Conservation (phyloP, 2,329 filamentous ascomycete species). For the Didymella pomorum region DNA sequence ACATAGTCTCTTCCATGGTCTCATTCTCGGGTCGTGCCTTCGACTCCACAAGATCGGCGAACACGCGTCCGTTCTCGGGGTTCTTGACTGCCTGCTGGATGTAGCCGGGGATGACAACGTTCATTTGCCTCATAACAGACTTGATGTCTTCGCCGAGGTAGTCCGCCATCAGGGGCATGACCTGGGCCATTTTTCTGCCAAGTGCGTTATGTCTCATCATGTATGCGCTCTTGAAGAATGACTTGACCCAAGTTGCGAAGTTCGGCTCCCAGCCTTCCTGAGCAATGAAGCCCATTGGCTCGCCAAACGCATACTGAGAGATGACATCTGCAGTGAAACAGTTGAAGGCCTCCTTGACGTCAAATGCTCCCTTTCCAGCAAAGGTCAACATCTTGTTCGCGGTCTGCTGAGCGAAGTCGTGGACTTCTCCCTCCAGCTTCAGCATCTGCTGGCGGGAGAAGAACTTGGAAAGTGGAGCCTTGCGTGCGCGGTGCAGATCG, state of each 20-base stretch:
- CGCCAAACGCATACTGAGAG: conserved; percentile 38
- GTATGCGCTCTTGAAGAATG: conserved; percentile 38
- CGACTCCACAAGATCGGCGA: conserved; percentile 33
- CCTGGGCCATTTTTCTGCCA: conserved; percentile 34
- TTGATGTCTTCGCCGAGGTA: conserved; percentile 39
- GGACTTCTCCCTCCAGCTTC: conserved; percentile 35
- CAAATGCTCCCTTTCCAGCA: conserved; percentile 32
- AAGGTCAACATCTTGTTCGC: conserved; percentile 31
- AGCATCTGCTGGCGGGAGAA: conserved; percentile 46
- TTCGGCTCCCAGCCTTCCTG: conserved; percentile 41
- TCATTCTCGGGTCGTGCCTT: conserved; percentile 34
- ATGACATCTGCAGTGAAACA: conserved; percentile 41
- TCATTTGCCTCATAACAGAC: conserved; percentile 37
- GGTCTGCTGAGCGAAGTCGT: conserved; percentile 29
- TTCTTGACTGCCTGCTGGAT: conserved; percentile 34
- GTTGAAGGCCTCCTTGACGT: conserved; percentile 41
- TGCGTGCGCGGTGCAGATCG: conserved; percentile 44
- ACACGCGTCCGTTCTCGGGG: conserved; percentile 37
- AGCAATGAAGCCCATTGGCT: conserved; percentile 39
- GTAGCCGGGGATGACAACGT: conserved; percentile 36
- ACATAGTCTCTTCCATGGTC: conserved; percentile 25
- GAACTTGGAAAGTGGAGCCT: conserved; percentile 46
- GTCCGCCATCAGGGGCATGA: conserved; percentile 38
- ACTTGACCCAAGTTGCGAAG: conserved; percentile 39
- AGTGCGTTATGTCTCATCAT: conserved; percentile 40